A percentile compares a stretch with the other conserved stretches of the same genome.
These are phyloP conservation scores for Picochlorum sp. DNA, from an alignment of 139 green algal genomes.

Conservation along the genomic window DNA sequence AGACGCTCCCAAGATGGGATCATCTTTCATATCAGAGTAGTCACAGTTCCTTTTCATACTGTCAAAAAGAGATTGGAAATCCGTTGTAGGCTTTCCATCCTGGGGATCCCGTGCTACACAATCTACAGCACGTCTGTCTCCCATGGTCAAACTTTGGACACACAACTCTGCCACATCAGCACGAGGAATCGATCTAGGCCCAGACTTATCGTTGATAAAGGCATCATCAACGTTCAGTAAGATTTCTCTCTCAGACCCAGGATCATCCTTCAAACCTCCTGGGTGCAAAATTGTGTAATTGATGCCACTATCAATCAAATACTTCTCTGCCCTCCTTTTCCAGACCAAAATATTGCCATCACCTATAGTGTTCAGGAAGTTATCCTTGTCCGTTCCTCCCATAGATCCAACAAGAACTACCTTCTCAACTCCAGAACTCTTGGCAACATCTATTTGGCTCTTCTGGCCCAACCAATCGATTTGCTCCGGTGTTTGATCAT, in stretches of 20 bases:
- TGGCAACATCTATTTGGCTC: conserved; percentile 71
- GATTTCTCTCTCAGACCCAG: conserved; percentile 55
- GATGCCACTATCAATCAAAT: conserved; percentile 52
- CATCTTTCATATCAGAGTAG: conserved; percentile 18
- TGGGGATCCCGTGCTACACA: conserved; percentile 28
- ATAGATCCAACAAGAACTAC: conserved; percentile 58
- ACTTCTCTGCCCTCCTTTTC: conserved; percentile 81
- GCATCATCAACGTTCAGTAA: conserved; percentile 71
- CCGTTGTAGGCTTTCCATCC: conserved; percentile 32
- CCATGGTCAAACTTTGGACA: conserved; percentile 26
- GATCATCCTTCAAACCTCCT: conserved; percentile 61
- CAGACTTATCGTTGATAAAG: conserved; percentile 36
- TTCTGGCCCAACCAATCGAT: conserved; percentile 80
- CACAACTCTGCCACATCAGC: conserved; percentile 69
- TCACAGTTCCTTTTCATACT: conserved; percentile 23
- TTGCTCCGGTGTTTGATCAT: conserved; percentile 48
- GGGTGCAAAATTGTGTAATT: conserved; percentile 67
- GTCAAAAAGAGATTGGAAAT: conserved; percentile 33
- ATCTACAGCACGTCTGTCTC: conserved; percentile 29
- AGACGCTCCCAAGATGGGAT: not conserved
- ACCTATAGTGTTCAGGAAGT: conserved; percentile 55
- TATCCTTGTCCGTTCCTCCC: conserved; percentile 53
- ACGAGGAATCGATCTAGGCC: conserved; percentile 50
- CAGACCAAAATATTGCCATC: conserved; percentile 74
- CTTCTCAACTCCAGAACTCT: conserved; percentile 46